phyloP scores from a whole-genome alignment of 768 basidiomycete species.

The Auricularia cornea region DNA sequence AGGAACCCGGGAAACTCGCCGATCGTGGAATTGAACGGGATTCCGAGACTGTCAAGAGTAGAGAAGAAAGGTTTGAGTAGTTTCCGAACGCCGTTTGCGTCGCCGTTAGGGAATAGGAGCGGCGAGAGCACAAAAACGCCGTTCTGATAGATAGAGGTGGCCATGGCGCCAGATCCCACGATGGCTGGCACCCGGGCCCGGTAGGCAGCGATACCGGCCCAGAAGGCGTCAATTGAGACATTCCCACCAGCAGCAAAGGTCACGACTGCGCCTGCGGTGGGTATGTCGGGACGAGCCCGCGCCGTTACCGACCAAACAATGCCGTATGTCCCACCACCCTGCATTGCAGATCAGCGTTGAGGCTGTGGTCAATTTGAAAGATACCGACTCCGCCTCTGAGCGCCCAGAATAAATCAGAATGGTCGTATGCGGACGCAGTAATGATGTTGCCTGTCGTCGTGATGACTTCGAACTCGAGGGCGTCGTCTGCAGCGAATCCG shows the following conservation, averaged over 20 bases:
- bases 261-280: background rate
- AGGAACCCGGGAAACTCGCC: too few species aligned
- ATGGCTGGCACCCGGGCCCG: background rate
- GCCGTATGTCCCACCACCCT: background rate
- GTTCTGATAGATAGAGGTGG: background rate
- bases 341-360: too few species aligned
- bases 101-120: background rate
- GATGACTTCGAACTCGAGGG: background rate
- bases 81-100: background rate
- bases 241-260: background rate
- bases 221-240: background rate
- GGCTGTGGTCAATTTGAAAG: too few species aligned
- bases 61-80: background rate
- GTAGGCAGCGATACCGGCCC: background rate
- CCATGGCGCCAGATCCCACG: background rate
- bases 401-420: constrained; percentile 1
- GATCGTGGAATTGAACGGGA: too few species aligned
- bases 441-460: background rate
- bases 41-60: too few species aligned
- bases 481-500: background rate
- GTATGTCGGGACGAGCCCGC: background rate
- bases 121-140: background rate
- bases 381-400: background rate
- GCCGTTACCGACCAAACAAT: background rate
- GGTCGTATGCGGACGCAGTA: background rate